Conservation (phyloP, 2,329 filamentous ascomycete species). For the Fusarium dimerum region DNA sequence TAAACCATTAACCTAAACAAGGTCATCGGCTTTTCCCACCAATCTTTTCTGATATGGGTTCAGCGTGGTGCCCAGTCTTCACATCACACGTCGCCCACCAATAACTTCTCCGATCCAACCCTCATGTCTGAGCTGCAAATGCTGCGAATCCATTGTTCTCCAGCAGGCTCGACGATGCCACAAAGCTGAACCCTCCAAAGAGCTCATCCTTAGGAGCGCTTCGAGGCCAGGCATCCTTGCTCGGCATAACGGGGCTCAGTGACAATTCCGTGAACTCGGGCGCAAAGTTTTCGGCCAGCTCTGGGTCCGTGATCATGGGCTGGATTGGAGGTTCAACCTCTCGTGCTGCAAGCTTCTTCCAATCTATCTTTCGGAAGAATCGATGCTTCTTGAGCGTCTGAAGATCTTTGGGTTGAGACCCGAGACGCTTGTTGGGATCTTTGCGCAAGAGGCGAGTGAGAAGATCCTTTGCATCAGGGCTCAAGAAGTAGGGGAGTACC, state of each 20-base stretch:
- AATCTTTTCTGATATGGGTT: not conserved
- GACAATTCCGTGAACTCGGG: conserved; percentile 87
- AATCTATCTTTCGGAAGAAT: conserved; percentile 97
- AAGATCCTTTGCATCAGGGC: conserved; percentile 89
- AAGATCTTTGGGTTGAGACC: conserved; percentile 87
- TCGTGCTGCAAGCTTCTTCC: conserved; percentile 79
- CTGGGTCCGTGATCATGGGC: conserved; percentile 92
- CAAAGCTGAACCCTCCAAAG: conserved; percentile 67
- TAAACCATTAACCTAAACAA: conserved; percentile 3
- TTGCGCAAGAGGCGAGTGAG: conserved; percentile 88
- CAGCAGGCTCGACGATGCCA: conserved; percentile 58
- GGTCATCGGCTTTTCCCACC: conserved; percentile 3
- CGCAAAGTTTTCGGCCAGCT: conserved; percentile 94
- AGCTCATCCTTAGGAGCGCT: conserved; percentile 51
- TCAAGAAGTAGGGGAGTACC: conserved; percentile 83
- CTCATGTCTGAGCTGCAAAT: conserved; percentile 22
- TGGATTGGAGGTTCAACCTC: conserved; percentile 87
- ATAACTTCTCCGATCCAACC: not conserved
- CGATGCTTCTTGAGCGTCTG: conserved; percentile 84
- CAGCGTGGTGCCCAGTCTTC: not conserved
- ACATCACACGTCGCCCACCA: not conserved
- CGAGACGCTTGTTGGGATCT: conserved; percentile 87
- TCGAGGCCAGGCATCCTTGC: conserved; percentile 43
- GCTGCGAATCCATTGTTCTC: conserved; percentile 48
- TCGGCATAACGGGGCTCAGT: conserved; percentile 69